Evolutionary conservation across 345 rosid species (phyloP).

Genomic region (Citrus unshiu): DNA sequence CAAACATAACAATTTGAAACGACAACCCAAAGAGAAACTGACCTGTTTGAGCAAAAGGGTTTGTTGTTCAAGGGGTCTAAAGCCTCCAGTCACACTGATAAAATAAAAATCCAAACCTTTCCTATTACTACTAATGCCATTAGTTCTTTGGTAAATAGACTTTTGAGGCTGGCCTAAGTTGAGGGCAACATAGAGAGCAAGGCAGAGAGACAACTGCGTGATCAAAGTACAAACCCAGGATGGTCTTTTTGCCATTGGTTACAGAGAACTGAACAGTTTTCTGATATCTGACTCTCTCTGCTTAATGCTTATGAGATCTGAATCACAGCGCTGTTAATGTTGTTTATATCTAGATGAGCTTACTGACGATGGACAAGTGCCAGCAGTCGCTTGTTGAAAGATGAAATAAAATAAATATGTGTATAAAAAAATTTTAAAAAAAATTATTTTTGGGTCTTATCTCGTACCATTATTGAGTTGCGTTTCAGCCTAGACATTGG

Average conservation of each 20-base stretch:
- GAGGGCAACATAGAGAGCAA: slow-evolving; percentile 52
- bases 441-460: background rate
- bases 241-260: slow-evolving; percentile 36
- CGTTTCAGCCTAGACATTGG: background rate
- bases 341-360: background rate
- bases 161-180: slow-evolving; percentile 52
- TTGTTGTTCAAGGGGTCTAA: slow-evolving; percentile 39
- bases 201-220: slow-evolving; percentile 53
- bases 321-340: background rate
- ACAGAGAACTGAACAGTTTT: background rate
- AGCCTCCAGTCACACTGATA: slow-evolving; percentile 64
- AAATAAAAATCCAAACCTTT: slow-evolving; percentile 43
- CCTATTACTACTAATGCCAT: background rate
- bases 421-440: background rate
- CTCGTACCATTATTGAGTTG: background rate
- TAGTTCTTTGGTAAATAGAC: slow-evolving; percentile 15
- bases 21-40: slow-evolving; percentile 6
- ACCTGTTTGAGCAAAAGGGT: slow-evolving; percentile 68
- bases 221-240: slow-evolving; percentile 59
- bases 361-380: background rate
- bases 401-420: background rate
- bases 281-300: background rate
- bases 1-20: background rate
- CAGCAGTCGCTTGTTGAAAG: background rate
- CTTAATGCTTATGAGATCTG: background rate